phyloP scores from a whole-genome alignment of 805 yeast species.

The Kodamaea sagamina region DNA sequence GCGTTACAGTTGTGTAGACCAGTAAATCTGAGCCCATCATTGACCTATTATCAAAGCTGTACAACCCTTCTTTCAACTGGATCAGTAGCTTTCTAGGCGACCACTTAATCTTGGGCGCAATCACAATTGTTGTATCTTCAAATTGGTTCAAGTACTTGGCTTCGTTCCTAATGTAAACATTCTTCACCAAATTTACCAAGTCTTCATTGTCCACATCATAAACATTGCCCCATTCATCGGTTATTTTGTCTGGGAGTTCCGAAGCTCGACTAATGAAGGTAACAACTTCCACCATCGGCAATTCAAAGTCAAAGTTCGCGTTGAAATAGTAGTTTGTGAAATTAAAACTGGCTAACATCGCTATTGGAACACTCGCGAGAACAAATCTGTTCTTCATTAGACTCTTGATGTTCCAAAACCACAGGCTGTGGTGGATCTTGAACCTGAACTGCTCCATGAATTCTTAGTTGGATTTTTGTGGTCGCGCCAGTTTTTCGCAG shows the following conservation, averaged over 20 bases:
- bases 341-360: background rate
- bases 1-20: background rate
- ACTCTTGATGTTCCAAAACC: background rate
- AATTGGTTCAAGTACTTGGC: constrained; percentile 15
- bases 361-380: background rate
- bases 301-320: background rate
- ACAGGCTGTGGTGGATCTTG: background rate
- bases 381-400: background rate
- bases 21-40: background rate
- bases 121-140: constrained; percentile 19
- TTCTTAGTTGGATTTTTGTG: background rate
- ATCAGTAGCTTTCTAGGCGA: constrained; percentile 10
- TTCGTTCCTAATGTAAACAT: constrained; percentile 25
- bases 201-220: constrained; percentile 3
- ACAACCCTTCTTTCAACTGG: constrained; percentile 15
- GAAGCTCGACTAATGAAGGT: background rate
- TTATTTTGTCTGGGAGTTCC: background rate
- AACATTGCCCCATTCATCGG: background rate
- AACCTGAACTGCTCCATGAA: background rate
- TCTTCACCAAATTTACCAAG: constrained; percentile 15
- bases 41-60: constrained; percentile 8
- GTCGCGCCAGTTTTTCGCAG: background rate
- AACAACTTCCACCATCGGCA: constrained; percentile 4
- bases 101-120: constrained; percentile 20
- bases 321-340: background rate